phyloP scores from a whole-genome alignment of 371 early-diverging fungal species.

The Rhizopus microsporus region DNA sequence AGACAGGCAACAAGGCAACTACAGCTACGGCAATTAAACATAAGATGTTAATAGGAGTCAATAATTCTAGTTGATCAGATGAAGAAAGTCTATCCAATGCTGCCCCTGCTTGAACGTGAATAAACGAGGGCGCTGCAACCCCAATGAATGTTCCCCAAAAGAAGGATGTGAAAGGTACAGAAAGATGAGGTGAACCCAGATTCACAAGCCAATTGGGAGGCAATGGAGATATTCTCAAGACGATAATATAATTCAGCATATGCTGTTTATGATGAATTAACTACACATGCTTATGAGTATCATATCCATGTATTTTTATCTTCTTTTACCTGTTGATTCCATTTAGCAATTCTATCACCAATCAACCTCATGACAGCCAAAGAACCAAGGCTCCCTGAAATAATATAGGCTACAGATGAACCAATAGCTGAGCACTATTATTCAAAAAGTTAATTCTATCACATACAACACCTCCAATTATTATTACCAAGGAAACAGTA shows the following conservation, averaged over 20 bases:
- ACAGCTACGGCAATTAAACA: slow-evolving; percentile 47
- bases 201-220: slow-evolving; percentile 71
- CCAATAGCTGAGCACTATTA: slow-evolving; percentile 59
- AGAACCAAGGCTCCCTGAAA: slow-evolving; percentile 59
- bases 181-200: slow-evolving; percentile 64
- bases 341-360: slow-evolving; percentile 55
- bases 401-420: slow-evolving; percentile 57
- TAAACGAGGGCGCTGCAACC: slow-evolving; percentile 61
- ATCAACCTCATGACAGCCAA: slow-evolving; percentile 55
- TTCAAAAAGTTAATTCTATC: background rate
- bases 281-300: slow-evolving; percentile 18
- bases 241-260: slow-evolving; percentile 66
- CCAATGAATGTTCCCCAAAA: slow-evolving; percentile 63
- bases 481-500: slow-evolving; percentile 52
- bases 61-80: slow-evolving; percentile 45
- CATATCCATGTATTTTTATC: background rate
- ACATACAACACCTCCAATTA: background rate
- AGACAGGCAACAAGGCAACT: slow-evolving; percentile 49
- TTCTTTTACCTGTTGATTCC: slow-evolving; percentile 59
- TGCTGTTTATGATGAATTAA: slow-evolving; percentile 58
- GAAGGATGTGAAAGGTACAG: slow-evolving; percentile 54
- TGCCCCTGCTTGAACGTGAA: slow-evolving; percentile 70
- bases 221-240: slow-evolving; percentile 58
- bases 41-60: slow-evolving; percentile 44
- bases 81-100: slow-evolving; percentile 60